Conservation (phyloP, 331 rosid species). For the Acacia concinna region DNA sequence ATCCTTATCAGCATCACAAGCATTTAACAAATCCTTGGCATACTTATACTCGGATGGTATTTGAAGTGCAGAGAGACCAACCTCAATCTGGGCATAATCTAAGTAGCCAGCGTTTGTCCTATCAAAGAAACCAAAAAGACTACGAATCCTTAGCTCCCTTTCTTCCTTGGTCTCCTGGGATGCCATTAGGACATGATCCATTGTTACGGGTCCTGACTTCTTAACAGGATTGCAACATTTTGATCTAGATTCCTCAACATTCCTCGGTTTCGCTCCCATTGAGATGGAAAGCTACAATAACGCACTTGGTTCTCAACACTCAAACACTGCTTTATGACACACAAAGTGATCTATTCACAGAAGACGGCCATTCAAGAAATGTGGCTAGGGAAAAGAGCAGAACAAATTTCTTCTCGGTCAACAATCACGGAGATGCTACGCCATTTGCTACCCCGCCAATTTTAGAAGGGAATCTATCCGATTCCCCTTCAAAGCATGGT, state of each 20-base stretch:
- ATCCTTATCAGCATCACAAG: conserved; percentile 69
- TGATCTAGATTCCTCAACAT: conserved; percentile 19
- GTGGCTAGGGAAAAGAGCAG: background rate
- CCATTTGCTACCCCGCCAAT: background rate
- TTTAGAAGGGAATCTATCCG: conserved; percentile 10
- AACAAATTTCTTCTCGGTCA: background rate
- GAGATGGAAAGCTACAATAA: conserved; percentile 10
- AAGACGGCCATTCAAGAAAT: conserved; percentile 10
- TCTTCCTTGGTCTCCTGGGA: conserved; percentile 74
- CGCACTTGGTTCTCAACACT: background rate
- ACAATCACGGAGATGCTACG: background rate
- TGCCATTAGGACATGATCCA: conserved; percentile 82
- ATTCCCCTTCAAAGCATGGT: conserved; percentile 11
- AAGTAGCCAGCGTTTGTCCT: conserved; percentile 58
- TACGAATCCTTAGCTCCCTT: conserved; percentile 60
- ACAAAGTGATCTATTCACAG: conserved; percentile 2
- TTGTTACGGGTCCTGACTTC: conserved; percentile 57
- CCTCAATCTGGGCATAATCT: conserved; percentile 60
- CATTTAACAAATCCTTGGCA: conserved; percentile 70
- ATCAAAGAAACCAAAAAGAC: conserved; percentile 70
- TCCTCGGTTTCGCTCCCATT: conserved; percentile 47
- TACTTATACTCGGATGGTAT: conserved; percentile 81
- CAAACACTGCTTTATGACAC: background rate
- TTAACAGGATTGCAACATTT: conserved; percentile 50
- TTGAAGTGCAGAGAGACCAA: conserved; percentile 64